phyloP scores from a whole-genome alignment of 2,329 filamentous ascomycete species.

The Xylariaceae sp. region DNA sequence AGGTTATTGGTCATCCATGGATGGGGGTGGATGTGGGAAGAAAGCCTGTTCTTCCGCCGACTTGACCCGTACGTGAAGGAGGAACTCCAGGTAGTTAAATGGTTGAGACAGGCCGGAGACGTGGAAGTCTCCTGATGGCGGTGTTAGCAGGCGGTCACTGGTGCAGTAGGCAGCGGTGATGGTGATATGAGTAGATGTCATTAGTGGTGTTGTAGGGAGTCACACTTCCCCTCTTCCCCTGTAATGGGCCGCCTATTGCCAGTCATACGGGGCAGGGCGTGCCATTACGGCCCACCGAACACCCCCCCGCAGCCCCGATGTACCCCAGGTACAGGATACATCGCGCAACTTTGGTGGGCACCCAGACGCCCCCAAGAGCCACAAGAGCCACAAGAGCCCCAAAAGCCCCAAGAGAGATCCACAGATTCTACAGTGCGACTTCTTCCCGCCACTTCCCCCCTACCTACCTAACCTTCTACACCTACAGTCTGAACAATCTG shows the following conservation, averaged over 20 bases:
- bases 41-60: neutral
- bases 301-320: constrained; percentile 8
- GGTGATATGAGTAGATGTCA: constrained; percentile 21
- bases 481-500: no score
- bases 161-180: constrained; percentile 4
- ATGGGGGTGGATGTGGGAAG: neutral
- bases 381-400: no score
- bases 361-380: no score
- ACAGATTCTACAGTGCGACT: no score
- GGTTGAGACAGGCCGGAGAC: constrained; percentile 16
- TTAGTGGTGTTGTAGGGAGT: constrained; percentile 30
- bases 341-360: neutral
- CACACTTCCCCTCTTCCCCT: constrained; percentile 23
- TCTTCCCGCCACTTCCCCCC: no score
- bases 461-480: no score
- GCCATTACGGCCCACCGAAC: constrained; percentile 12
- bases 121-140: constrained; percentile 26
- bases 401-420: no score
- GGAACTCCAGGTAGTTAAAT: neutral
- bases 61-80: neutral
- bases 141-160: neutral
- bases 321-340: constrained; percentile 27
- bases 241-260: constrained; percentile 25
- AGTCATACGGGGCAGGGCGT: constrained; percentile 23
- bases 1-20: neutral